Conservation (phyloP, 345 rosid genomes). For the Citrus medica region DNA sequence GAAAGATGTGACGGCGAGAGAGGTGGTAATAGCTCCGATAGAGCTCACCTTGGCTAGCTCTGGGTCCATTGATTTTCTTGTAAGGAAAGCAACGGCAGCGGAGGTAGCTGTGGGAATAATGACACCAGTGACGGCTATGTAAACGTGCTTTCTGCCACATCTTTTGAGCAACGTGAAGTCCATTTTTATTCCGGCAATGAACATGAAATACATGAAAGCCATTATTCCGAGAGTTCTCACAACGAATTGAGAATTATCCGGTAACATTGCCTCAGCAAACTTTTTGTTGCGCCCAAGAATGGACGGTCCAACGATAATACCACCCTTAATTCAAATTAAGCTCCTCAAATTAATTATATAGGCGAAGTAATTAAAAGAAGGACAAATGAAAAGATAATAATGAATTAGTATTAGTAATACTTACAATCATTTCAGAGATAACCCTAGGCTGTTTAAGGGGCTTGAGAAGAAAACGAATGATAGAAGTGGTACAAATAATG, state of each 20-base stretch:
- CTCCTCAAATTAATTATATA: neutral
- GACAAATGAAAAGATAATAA: neutral
- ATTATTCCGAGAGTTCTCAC: conserved; percentile 48
- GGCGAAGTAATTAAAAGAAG: too few relatives aligned
- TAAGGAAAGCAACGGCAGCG: conserved; percentile 2
- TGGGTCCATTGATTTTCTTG: conserved; percentile 28
- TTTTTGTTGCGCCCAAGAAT: conserved; percentile 43
- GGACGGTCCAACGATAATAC: conserved; percentile 74
- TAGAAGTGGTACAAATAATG: conserved; percentile 32
- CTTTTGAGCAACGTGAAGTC: conserved; percentile 37
- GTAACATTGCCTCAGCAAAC: conserved; percentile 31
- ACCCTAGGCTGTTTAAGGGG: conserved; percentile 73
- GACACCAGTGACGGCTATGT: conserved; percentile 33
- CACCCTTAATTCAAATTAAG: conserved; percentile 45
- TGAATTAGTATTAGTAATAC: conserved; percentile 10
- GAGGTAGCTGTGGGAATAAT: conserved; percentile 22
- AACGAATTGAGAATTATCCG: conserved; percentile 39
- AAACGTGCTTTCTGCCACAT: conserved; percentile 39
- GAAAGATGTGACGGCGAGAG: conserved; percentile 37
- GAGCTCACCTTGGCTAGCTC: conserved; percentile 18
- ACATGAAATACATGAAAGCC: conserved; percentile 57
- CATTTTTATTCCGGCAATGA: conserved; percentile 48
- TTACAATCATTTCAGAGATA: conserved; percentile 65
- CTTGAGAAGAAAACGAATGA: conserved; percentile 49
- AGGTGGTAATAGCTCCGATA: conserved; percentile 29